phyloP scores from a whole-genome alignment of 169 alveolate genomes.

The Perkinsus chesapeaki region DNA sequence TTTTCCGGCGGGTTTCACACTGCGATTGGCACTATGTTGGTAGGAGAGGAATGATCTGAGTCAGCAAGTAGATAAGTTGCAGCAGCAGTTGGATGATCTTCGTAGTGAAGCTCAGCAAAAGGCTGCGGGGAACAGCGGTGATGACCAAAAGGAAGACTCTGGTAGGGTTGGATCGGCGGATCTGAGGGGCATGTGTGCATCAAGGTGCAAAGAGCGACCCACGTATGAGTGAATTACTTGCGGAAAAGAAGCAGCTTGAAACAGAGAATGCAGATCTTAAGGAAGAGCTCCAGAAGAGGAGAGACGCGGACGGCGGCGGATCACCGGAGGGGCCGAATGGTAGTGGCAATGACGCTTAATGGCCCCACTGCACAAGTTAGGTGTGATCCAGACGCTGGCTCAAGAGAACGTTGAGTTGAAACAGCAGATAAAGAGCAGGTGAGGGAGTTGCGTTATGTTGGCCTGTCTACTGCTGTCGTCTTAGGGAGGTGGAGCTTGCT shows the following conservation, averaged over 20 bases:
- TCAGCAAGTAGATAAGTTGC: not conserved
- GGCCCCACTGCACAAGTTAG: not conserved
- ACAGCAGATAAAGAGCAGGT: not conserved
- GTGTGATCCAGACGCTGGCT: not conserved
- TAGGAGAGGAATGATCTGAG: not conserved
- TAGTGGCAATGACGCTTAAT: not conserved
- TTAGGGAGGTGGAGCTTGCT: not conserved
- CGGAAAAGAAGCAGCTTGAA: not conserved
- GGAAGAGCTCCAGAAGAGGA: not conserved
- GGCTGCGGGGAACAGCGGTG: not conserved
- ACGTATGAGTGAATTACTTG: not conserved
- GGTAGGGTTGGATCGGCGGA: not conserved
- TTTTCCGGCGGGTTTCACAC: not conserved
- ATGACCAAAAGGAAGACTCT: not conserved
- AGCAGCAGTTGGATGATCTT: not conserved
- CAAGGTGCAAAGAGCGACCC: too few relatives aligned
- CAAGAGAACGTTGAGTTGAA: not conserved
- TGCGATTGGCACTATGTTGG: too few relatives aligned
- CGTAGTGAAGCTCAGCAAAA: not conserved
- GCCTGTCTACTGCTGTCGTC: not conserved
- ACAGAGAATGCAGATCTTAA: not conserved
- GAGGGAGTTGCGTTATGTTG: not conserved
- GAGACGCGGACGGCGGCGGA: not conserved
- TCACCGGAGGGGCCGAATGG: not conserved
- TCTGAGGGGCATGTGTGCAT: too few relatives aligned